Percentiles rank a stretch among this genome's conserved stretches.
These are phyloP conservation scores for Aspergillus cristatus DNA, from an alignment of 495 filamentous ascomycete species.

Conservation along the genomic window DNA sequence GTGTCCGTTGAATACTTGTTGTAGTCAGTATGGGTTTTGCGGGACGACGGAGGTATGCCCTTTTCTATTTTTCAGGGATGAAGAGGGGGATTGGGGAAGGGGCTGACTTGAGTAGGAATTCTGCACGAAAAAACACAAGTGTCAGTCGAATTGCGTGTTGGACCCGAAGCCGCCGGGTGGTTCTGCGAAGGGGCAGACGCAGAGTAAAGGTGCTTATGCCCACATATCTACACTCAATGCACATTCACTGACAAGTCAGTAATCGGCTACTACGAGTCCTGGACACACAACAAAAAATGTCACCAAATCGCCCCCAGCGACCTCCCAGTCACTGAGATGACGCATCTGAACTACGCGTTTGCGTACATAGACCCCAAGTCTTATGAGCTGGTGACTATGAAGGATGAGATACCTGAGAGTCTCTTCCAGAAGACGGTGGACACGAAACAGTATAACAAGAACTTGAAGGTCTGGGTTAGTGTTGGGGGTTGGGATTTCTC, in stretches of 20 bases:
- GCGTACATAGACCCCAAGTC: conserved; percentile 14
- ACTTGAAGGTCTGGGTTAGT: conserved; percentile 25
- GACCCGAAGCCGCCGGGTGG: conserved; percentile 1
- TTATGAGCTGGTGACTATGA: conserved; percentile 15
- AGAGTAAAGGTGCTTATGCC: conserved; percentile 4
- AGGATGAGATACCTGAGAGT: not conserved
- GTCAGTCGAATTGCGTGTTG: conserved; percentile 7
- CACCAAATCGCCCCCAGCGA: conserved; percentile 5
- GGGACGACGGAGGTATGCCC: conserved; percentile 28
- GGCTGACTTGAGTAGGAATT: too few species aligned
- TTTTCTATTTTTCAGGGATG: too few species aligned
- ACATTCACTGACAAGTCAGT: conserved; percentile 9
- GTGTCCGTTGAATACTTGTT: conserved; percentile 26
- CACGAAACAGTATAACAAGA: conserved; percentile 18
- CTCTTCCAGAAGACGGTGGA: conserved; percentile 15
- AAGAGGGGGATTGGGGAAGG: too few species aligned
- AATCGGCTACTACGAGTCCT: conserved; percentile 20
- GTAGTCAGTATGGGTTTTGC: conserved; percentile 19
- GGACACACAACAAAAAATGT: conserved; percentile 5
- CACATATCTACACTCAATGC: too few species aligned
- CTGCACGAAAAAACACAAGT: conserved; percentile 19
- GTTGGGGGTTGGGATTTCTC: conserved; percentile 40
- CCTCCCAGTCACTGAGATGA: conserved; percentile 10
- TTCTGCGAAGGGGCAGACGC: not conserved
- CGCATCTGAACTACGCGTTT: conserved; percentile 26